Base-by-base conservation (phyloP, 495 filamentous ascomycete species). In the Lasiosphaeria hispida region DNA sequence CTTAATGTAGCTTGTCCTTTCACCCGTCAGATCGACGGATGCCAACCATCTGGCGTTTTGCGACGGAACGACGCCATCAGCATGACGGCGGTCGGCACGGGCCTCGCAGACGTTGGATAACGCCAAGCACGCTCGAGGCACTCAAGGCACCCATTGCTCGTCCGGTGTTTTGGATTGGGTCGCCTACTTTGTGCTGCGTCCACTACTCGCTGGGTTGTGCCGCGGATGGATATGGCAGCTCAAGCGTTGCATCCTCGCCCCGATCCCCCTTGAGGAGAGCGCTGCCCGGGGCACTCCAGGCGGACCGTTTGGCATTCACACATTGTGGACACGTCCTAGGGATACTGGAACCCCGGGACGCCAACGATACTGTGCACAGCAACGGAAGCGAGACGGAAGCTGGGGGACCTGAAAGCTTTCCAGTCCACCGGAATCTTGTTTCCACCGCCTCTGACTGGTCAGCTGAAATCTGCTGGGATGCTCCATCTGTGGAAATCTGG, bases 401-500 rank as follows among this genome's bases (percentile, higher is more conserved):
- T 15, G 11, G 15, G 14, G 35, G 36, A 42, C 11, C 42, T 35
- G 17, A 42, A 15, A 1, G 15, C 30, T 44, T 44, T 35, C 19
- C 40, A 18, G 19, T 30, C 23, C 23, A 30, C 23, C 23, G 23
- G 5, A 30, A 30, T 30, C 36, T 8, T 19, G 11, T 49, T 39
- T 38, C 43, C 35, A 39, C 14, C 19, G 6, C 39, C 43, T 49
- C 42, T 54, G 62, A 58, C 10, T 56, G 55, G 62, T 42, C 17
- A 23, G 55, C 7, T 7, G 19, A 3, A 15, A 33, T 5, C 9
- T 40, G 15, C 37, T 39, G 37, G 35, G 9, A 4, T 14, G 8
- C 15, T 8, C 41, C 39, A 23, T 45, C 43, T 13, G 42, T 44
- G 40, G 47, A 61, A 65, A 65, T 58, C 56, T 59, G 55, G 69